phyloP scores from a whole-genome alignment of 108 stramenopile species.

The Skeletonema grethae region DNA sequence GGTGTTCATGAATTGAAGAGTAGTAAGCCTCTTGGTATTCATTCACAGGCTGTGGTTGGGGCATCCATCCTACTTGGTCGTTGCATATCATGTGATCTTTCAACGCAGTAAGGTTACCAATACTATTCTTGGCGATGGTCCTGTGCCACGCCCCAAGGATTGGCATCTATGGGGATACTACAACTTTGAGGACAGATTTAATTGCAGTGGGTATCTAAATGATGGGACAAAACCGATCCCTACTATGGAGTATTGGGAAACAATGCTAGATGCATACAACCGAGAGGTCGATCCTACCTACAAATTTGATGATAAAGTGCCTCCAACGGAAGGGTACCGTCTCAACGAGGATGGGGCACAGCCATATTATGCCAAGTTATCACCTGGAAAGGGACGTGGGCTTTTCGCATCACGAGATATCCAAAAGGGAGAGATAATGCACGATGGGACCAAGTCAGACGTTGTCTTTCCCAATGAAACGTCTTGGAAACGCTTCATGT shows the following conservation, averaged over 20 bases:
- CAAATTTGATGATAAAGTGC: neutral
- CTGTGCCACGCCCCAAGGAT: neutral
- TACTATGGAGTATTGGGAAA: neutral
- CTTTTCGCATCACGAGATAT: slow-evolving; percentile 23
- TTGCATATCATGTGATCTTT: neutral
- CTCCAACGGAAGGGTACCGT: neutral
- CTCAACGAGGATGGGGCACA: neutral
- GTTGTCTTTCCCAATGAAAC: neutral
- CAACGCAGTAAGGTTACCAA: neutral
- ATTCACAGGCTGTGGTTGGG: neutral
- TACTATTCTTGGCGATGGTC: neutral
- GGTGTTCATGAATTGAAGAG: too few species aligned
- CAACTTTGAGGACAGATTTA: neutral
- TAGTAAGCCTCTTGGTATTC: too few species aligned
- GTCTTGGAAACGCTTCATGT: slow-evolving; percentile 12
- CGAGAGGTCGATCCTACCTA: slow-evolving; percentile 1
- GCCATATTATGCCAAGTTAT: slow-evolving; percentile 5
- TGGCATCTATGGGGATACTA: neutral
- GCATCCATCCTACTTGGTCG: neutral
- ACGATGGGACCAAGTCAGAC: neutral
- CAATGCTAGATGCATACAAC: neutral
- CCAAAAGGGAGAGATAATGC: slow-evolving; percentile 11
- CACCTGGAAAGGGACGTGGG: slow-evolving; percentile 13
- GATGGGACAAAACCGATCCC: neutral
- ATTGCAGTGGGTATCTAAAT: neutral